A percentile compares a stretch with the other conserved stretches of the same genome.
These are phyloP conservation scores for Passalora sequoiae DNA, from an alignment of 2,329 filamentous ascomycete species.

Conservation along the genomic window DNA sequence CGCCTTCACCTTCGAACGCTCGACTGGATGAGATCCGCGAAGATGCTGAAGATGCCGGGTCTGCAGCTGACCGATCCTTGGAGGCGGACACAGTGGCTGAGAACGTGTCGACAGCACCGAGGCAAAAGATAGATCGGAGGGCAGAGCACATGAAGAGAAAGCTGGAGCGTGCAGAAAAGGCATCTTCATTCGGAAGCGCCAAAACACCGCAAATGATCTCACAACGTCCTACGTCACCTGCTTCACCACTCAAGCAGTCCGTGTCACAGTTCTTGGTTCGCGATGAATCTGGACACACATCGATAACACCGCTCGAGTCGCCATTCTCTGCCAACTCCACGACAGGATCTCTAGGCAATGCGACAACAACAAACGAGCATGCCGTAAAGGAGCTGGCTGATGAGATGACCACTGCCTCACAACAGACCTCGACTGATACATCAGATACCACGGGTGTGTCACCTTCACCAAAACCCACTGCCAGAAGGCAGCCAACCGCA, in stretches of 20 bases:
- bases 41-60: conserved; percentile 67
- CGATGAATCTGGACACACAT: conserved; percentile 26
- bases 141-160: conserved; percentile 24
- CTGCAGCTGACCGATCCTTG: conserved; percentile 1
- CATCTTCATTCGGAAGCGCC: conserved; percentile 18
- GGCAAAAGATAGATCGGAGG: conserved; percentile 25
- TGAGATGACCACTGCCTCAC: conserved; percentile 1
- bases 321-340: conserved; percentile 5
- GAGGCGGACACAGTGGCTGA: conserved; percentile 9
- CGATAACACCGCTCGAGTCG: conserved; percentile 24
- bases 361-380: background rate
- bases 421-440: conserved; percentile 3
- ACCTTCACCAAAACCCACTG: background rate
- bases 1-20: conserved; percentile 77
- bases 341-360: background rate
- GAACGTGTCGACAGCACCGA: conserved; percentile 20
- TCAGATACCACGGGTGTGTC: background rate
- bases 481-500: background rate
- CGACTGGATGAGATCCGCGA: conserved; percentile 91
- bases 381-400: background rate
- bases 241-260: conserved; percentile 26
- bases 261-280: conserved; percentile 28
- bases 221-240: conserved; percentile 8
- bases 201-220: background rate
- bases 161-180: conserved; percentile 18